A percentile compares a stretch with the other conserved stretches of the same genome.
Conservation (phyloP, 345 rosid species). For the Eucalyptus erythrocorys region DNA sequence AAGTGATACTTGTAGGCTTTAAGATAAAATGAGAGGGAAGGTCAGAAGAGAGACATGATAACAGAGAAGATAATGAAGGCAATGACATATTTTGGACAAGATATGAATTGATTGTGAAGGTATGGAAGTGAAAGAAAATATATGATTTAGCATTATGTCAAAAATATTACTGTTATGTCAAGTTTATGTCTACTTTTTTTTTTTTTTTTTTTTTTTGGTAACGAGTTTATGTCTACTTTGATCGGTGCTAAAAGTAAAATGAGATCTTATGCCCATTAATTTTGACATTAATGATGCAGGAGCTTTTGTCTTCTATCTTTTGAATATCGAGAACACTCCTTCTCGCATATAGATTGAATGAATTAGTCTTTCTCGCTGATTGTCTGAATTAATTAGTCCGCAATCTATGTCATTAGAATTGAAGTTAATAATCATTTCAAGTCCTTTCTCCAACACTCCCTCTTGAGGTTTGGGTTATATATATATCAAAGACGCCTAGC, state of each 20-base stretch:
- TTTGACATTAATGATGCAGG: not conserved
- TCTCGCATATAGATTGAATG: too few species aligned
- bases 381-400: too few species aligned
- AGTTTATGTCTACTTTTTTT: not conserved
- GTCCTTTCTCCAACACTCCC: too few species aligned
- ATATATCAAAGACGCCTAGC: too few species aligned
- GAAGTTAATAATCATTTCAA: too few species aligned
- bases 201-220: too few species aligned
- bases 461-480: too few species aligned
- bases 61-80: not conserved
- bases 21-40: not conserved
- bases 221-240: not conserved
- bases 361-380: too few species aligned
- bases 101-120: not conserved
- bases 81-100: not conserved
- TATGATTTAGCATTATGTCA: not conserved
- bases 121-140: not conserved
- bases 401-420: too few species aligned
- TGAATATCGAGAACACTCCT: too few species aligned
- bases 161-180: not conserved
- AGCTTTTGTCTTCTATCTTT: not conserved
- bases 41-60: not conserved
- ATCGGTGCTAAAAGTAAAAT: not conserved
- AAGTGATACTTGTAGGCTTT: not conserved
- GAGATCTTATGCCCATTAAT: not conserved